Conservation (phyloP, 164 flowering plant species). For the Macadamia tetraphylla region DNA sequence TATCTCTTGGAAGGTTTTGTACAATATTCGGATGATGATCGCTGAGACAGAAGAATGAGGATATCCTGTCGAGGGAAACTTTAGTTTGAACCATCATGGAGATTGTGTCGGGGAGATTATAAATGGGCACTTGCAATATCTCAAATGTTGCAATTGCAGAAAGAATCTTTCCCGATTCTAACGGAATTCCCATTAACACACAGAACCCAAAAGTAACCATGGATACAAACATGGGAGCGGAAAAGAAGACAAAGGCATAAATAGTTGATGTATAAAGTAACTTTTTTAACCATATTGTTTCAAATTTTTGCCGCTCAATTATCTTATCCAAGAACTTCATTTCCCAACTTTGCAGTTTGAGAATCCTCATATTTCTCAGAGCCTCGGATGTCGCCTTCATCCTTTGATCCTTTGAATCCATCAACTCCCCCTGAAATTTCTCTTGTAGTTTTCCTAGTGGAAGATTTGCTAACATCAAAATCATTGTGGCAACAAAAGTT, state of each 20-base stretch:
- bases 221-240: too few relatives aligned
- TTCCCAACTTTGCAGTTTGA: constrained; percentile 83
- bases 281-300: constrained; percentile 53
- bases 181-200: background rate
- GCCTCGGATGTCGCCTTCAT: too few relatives aligned
- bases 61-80: constrained; percentile 41
- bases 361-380: constrained; percentile 66
- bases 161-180: background rate
- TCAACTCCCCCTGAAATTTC: too few relatives aligned
- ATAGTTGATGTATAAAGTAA: too few relatives aligned
- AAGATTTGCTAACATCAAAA: too few relatives aligned
- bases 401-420: too few relatives aligned
- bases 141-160: constrained; percentile 32
- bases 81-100: too few relatives aligned
- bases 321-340: constrained; percentile 18
- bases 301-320: constrained; percentile 38
- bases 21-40: constrained; percentile 44
- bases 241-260: too few relatives aligned
- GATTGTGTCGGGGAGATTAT: constrained; percentile 51
- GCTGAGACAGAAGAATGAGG: constrained; percentile 52
- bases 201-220: too few relatives aligned
- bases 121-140: constrained; percentile 56
- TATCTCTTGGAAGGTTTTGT: constrained; percentile 38
- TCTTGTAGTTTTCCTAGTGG: too few relatives aligned
- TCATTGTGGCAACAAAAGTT: too few relatives aligned